Percentiles rank a stretch among this genome's conserved stretches.
These are phyloP conservation scores for Taxillus chinensis DNA, from an alignment of 164 flowering plant species.

Conservation along the genomic window DNA sequence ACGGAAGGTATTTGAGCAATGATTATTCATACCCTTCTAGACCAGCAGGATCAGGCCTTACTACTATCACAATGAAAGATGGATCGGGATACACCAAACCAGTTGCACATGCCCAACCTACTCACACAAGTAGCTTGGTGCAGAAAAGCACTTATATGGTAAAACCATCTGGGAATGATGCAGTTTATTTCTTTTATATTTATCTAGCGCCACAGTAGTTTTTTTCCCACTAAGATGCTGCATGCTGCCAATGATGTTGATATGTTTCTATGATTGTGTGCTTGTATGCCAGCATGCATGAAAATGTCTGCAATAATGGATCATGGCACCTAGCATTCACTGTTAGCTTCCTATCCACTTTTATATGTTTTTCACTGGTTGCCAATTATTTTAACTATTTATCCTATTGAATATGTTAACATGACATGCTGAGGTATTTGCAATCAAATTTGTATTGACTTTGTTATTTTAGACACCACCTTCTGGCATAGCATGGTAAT, in stretches of 20 bases:
- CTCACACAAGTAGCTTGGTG: constrained; percentile 11
- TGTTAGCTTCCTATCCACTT: too few species aligned
- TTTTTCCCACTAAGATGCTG: neutral
- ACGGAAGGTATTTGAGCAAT: constrained; percentile 7
- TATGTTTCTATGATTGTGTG: too few species aligned
- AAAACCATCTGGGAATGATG: neutral
- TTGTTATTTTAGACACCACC: too few species aligned
- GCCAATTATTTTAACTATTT: too few species aligned
- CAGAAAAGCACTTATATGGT: constrained; percentile 14
- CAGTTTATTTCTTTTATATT: neutral
- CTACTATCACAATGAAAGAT: constrained; percentile 13
- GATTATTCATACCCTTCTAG: constrained; percentile 10
- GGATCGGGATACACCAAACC: constrained; percentile 8
- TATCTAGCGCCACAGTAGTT: neutral
- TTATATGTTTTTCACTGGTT: too few species aligned
- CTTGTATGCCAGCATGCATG: too few species aligned
- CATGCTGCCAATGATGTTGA: neutral
- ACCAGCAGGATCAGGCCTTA: constrained; percentile 2
- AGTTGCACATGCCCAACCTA: constrained; percentile 7
- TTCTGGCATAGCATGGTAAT: too few species aligned
- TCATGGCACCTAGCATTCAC: too few species aligned
- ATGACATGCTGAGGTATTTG: too few species aligned
- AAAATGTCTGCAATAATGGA: too few species aligned
- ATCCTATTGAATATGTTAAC: too few species aligned
- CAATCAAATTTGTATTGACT: too few species aligned